Conservation (phyloP, 495 filamentous ascomycete species). For the Talaromyces nanjingensis region DNA sequence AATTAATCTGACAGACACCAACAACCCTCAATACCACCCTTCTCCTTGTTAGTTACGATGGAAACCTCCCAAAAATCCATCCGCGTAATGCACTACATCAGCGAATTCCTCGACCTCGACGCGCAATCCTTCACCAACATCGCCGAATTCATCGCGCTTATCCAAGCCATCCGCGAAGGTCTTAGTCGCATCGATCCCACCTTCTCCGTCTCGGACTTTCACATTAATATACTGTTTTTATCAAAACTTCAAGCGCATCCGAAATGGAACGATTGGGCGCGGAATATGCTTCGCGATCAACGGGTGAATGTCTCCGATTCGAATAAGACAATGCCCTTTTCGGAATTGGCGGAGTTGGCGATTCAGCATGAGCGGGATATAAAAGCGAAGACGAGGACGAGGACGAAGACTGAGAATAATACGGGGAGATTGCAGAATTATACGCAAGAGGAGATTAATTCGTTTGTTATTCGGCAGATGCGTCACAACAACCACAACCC, state of each 20-base stretch:
- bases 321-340: slow-evolving; percentile 18
- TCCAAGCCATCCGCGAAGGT: slow-evolving; percentile 25
- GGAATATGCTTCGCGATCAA: slow-evolving; percentile 19
- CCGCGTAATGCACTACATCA: slow-evolving; percentile 24
- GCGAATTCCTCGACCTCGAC: slow-evolving; percentile 27
- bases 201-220: slow-evolving; percentile 20
- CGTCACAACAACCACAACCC: background rate
- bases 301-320: slow-evolving; percentile 16
- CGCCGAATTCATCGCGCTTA: slow-evolving; percentile 22
- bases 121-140: slow-evolving; percentile 17
- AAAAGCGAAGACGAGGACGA: background rate
- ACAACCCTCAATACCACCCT: background rate
- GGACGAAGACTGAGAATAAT: background rate
- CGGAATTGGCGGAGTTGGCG: slow-evolving; percentile 18
- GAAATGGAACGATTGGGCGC: slow-evolving; percentile 24
- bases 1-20: background rate
- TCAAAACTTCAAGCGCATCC: slow-evolving; percentile 22
- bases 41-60: slow-evolving; percentile 10
- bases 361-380: slow-evolving; percentile 18
- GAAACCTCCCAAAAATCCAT: slow-evolving; percentile 21
- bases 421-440: background rate
- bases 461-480: slow-evolving; percentile 23
- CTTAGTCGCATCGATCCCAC: slow-evolving; percentile 21
- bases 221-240: slow-evolving; percentile 23
- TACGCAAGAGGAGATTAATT: slow-evolving; percentile 20